Conservation (phyloP, 202 grass and related monocot species). For the Hordeum pubiflorum region DNA sequence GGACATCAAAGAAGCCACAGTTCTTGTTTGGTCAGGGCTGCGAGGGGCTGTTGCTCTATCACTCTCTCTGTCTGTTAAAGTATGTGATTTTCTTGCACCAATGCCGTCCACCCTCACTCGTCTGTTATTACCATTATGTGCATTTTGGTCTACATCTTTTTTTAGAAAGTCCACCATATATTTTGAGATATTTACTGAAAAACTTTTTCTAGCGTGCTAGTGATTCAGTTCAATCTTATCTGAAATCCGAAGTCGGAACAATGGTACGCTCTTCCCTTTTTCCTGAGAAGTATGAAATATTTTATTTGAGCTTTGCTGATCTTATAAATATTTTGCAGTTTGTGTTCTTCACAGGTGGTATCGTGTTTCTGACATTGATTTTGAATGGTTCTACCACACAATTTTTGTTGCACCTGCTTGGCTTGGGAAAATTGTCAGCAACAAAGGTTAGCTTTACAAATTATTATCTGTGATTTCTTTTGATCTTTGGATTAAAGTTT, state of each 20-base stretch:
- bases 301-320: no score
- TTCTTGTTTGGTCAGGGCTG: constrained; percentile 81
- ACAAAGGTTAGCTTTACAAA: no score
- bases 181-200: constrained; percentile 10
- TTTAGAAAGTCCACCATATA: neutral
- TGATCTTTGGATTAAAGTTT: neutral
- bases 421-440: no score
- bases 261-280: constrained; percentile 73
- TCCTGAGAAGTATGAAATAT: no score
- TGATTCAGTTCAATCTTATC: constrained; percentile 42
- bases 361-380: no score
- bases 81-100: constrained; percentile 23
- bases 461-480: no score
- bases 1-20: constrained; percentile 46
- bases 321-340: no score
- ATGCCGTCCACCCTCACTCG: neutral
- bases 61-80: constrained; percentile 75
- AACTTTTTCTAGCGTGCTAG: constrained; percentile 55
- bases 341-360: no score
- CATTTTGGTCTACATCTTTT: constrained; percentile 2
- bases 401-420: no score
- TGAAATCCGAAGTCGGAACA: constrained; percentile 61
- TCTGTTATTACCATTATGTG: constrained; percentile 2
- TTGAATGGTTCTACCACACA: no score
- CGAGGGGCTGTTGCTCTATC: constrained; percentile 83